phyloP scores from a whole-genome alignment of 345 rosid genomes.

The Salix caprea region DNA sequence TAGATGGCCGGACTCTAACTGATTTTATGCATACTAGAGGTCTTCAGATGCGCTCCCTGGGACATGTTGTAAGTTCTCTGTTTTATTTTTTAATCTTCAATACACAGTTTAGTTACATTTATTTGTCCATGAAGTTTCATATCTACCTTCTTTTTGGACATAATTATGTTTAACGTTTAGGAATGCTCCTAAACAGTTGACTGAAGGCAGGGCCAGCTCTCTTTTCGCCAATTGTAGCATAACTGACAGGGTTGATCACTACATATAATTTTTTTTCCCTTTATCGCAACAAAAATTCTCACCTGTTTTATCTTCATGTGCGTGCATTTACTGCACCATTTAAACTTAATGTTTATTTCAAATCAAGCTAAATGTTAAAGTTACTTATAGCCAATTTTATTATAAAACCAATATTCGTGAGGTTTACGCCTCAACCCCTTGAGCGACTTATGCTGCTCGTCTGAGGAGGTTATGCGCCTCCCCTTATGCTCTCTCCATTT shows the following conservation, averaged over 20 bases:
- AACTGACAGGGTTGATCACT: not conserved
- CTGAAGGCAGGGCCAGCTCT: not conserved
- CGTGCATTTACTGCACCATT: not conserved
- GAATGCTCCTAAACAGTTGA: not conserved
- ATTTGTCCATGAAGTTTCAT: not conserved
- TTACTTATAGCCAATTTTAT: not conserved
- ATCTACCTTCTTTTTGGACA: not conserved
- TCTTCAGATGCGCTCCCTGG: slow-evolving; percentile 89
- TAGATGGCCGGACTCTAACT: slow-evolving; percentile 96
- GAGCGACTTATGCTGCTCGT: not conserved
- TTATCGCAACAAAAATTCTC: not conserved
- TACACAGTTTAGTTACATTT: not conserved
- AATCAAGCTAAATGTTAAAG: not conserved
- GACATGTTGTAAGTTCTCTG: slow-evolving; percentile 74
- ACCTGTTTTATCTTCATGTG: not conserved
- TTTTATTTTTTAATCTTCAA: slow-evolving; percentile 14
- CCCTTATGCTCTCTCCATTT: no score
- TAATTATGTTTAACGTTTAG: not conserved
- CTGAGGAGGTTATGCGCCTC: no score
- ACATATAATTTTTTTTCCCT: not conserved
- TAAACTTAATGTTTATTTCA: not conserved
- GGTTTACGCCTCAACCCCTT: not conserved
- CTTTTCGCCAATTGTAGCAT: not conserved
- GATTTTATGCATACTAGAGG: slow-evolving; percentile 99
- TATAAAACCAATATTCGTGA: not conserved